These are phyloP conservation scores for Lignosus rhinocerotis DNA, from an alignment of 1,284 basidiomycete species.

Conservation along the genomic window DNA sequence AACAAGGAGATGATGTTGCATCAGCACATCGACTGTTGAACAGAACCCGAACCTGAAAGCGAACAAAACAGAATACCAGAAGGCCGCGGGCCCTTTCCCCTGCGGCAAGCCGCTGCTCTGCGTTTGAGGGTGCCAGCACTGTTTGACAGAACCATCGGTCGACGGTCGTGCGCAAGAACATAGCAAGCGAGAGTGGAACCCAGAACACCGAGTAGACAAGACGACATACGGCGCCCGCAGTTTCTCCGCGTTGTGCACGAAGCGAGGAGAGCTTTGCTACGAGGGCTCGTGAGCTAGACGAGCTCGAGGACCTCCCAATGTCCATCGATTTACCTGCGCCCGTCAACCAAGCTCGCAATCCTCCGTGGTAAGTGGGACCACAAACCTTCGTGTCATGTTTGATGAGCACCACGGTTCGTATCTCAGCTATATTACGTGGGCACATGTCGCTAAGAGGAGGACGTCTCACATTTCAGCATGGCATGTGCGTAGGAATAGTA, in stretches of 20 bases:
- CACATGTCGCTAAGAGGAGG: too few species aligned
- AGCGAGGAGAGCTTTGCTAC: neutral
- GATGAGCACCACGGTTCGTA: conserved; percentile 4
- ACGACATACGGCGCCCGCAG: conserved; percentile 1
- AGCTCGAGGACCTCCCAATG: neutral
- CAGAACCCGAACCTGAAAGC: conserved; percentile 10
- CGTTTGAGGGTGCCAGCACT: conserved; percentile 6
- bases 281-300: neutral
- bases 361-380: neutral
- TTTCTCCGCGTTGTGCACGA: conserved; percentile 5
- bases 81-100: conserved; percentile 9
- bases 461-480: too few species aligned
- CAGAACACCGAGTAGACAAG: neutral
- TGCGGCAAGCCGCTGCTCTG: neutral
- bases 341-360: conserved; percentile 1
- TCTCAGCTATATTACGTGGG: conserved; percentile 13
- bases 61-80: conserved; percentile 14
- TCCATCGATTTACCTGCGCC: conserved; percentile 3
- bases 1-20: neutral
- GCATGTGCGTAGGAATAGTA: neutral
- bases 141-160: conserved; percentile 9
- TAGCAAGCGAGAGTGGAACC: neutral
- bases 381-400: conserved; percentile 7
- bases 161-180: neutral
- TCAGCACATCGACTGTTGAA: conserved; percentile 2